Evolutionary conservation across 148 eudicot species (phyloP), one percentile per base, ranked within the genome.

Genomic region (Chenopodium quinoa): DNA sequence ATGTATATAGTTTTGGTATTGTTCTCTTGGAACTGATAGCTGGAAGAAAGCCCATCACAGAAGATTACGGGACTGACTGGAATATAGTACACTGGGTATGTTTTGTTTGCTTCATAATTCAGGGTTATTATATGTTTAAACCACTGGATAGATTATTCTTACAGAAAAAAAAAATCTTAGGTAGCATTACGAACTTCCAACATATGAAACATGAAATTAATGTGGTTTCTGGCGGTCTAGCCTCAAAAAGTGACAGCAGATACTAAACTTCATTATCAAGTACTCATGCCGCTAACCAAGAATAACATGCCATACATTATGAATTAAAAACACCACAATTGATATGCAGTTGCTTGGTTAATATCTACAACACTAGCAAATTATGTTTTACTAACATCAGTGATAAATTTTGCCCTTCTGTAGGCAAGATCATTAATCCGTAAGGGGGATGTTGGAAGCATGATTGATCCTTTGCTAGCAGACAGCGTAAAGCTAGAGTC

Each of bases 51-150:
- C 99, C 99, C 12, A 89, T 94, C 64, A 90, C 88, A 23, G 92
- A 90, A 81, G 97, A 93, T 69, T 93, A 85, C 75, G 98, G 97
- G 23, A 70, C 84, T 20, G 98, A 93, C 13, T 94, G 98, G 99
- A 94, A 92, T 83, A 96, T 96, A 50, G 97, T 96, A 79, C 97
- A 92, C 85, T 96, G 99, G 99, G 99, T 96, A 94, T 60, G 89
- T 68, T 52, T 77, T 34, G 75, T 67, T 82, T 22, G 22, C 70
- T 75, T 27, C n/a, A 11, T n/a, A 56, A 19, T 46, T 63, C 62
- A 22, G 20, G n/a, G 58, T 11, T 34, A 19, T 20, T 40, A 32
- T 56, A 25, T 71, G 58, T 14, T 22, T 4, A n/a, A 20, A 22
- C 19, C 25, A 62, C 6, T 56, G 40, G 78, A 37, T 20, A 23